phyloP scores from a whole-genome alignment of 1,284 basidiomycete species.

The Amylostereum chailletii region DNA sequence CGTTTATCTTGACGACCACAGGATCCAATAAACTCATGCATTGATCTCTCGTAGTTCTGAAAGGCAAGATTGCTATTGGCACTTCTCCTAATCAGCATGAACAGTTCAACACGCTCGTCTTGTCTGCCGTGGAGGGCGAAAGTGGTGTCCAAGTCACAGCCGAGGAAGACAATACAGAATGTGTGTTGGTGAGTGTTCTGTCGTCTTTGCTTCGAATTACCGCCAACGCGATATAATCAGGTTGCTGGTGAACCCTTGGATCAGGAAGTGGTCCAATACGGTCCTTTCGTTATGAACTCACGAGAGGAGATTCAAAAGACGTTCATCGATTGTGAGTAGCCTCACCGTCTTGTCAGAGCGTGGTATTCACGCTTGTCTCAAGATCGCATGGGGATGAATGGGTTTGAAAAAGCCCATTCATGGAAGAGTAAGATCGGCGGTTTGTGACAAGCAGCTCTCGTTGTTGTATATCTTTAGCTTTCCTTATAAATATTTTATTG shows the following conservation, averaged over 20 bases:
- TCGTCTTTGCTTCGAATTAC: constrained; percentile 5
- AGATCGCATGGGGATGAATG: constrained; percentile 74
- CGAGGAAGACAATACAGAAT: constrained; percentile 51
- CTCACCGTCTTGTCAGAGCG: neutral
- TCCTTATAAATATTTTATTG: too few relatives aligned
- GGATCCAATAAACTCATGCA: neutral
- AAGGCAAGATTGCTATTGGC: constrained; percentile 57
- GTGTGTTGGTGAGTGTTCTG: constrained; percentile 48
- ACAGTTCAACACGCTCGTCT: constrained; percentile 70
- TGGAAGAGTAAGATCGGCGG: constrained; percentile 82
- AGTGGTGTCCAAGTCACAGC: constrained; percentile 58
- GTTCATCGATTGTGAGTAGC: constrained; percentile 64
- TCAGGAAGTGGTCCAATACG: constrained; percentile 83
- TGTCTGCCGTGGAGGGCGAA: constrained; percentile 48
- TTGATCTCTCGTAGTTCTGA: constrained; percentile 40
- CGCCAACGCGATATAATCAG: constrained; percentile 22
- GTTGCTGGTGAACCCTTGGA: constrained; percentile 86
- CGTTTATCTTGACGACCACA: neutral
- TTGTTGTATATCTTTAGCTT: too few relatives aligned
- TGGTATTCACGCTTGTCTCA: constrained; percentile 3
- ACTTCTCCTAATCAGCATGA: constrained; percentile 40
- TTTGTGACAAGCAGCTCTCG: constrained; percentile 1
- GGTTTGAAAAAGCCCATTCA: constrained; percentile 83
- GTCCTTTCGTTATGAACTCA: constrained; percentile 82
- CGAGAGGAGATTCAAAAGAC: constrained; percentile 78